Conservation (phyloP, 352 stramenopile genomes). For the Globisporangium cystogenes region DNA sequence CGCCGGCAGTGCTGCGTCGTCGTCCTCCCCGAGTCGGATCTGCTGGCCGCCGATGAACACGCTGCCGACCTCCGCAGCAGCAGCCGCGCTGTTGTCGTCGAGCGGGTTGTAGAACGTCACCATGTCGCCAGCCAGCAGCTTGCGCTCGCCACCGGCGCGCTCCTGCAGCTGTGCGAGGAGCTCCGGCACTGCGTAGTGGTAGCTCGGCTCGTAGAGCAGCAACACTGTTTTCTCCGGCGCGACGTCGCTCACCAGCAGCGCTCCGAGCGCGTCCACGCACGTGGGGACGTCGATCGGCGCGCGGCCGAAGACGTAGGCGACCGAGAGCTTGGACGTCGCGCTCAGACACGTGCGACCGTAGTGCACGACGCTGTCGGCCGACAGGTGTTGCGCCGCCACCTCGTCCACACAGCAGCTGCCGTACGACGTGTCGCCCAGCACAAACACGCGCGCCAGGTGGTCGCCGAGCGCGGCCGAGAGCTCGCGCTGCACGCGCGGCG, state of each 20-base stretch:
- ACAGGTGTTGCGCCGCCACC: conserved; percentile 91
- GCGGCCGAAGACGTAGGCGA: conserved; percentile 91
- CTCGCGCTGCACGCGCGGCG: conserved; percentile 79
- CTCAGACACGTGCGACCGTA: conserved; percentile 93
- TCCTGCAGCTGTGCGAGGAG: conserved; percentile 42
- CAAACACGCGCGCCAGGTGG: conserved; percentile 79
- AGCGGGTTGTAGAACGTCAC: conserved; percentile 61
- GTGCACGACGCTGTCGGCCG: conserved; percentile 92
- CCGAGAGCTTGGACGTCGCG: conserved; percentile 74
- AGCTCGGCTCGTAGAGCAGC: conserved; percentile 90
- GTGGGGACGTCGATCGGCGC: conserved; percentile 50
- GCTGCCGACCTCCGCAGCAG: neutral
- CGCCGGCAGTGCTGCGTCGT: conserved; percentile 23
- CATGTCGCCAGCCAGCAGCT: conserved; percentile 57
- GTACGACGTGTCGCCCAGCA: conserved; percentile 95
- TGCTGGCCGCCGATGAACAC: conserved; percentile 59
- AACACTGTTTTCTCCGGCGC: conserved; percentile 57
- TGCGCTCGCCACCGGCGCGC: conserved; percentile 26
- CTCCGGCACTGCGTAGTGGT: conserved; percentile 68
- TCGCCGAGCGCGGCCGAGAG: conserved; percentile 39
- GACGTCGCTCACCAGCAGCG: conserved; percentile 17
- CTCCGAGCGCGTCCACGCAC: conserved; percentile 39
- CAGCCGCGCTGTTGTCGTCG: neutral
- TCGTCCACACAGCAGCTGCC: conserved; percentile 95
- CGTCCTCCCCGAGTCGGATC: conserved; percentile 21